These are phyloP conservation scores for Aurinia saxatilis DNA, from an alignment of 345 rosid genomes.

Conservation along the genomic window DNA sequence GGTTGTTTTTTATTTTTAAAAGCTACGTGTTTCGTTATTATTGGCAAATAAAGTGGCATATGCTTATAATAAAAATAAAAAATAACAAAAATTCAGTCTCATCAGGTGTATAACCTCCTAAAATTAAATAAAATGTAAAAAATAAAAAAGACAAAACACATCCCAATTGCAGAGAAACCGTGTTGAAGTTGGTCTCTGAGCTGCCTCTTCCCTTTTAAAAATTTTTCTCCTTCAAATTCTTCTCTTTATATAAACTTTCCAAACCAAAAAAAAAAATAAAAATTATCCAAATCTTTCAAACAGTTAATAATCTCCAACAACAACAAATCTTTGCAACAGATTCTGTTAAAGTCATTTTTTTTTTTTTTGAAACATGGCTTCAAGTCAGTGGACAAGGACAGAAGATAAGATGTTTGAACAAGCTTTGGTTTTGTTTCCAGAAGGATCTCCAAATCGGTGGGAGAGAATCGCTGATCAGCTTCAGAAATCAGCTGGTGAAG, in stretches of 20 bases:
- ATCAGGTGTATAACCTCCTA: slow-evolving; percentile 12
- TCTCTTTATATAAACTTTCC: not conserved
- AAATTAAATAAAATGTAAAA: not conserved
- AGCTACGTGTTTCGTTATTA: slow-evolving; percentile 8
- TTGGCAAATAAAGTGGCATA: slow-evolving; percentile 21
- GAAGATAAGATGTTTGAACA: slow-evolving; percentile 74
- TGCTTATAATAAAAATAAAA: not conserved
- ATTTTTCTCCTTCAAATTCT: slow-evolving; percentile 13
- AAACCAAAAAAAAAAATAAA: not conserved
- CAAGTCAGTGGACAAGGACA: slow-evolving; percentile 44
- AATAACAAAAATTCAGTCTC: slow-evolving; percentile 10
- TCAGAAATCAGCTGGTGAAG: slow-evolving; percentile 41
- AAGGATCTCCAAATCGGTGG: slow-evolving; percentile 60
- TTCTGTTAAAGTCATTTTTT: too few species aligned
- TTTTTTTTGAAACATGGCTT: too few species aligned
- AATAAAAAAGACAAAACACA: slow-evolving; percentile 6
- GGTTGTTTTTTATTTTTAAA: not conserved
- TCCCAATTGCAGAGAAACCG: slow-evolving; percentile 35
- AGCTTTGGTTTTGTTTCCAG: slow-evolving; percentile 50
- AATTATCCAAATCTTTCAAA: not conserved
- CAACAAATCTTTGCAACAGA: slow-evolving; percentile 20
- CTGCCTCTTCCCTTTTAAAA: slow-evolving; percentile 12
- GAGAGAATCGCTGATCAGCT: slow-evolving; percentile 42
- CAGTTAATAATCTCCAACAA: not conserved
- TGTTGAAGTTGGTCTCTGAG: slow-evolving; percentile 34